Evolutionary conservation across 2,329 filamentous ascomycete genomes (phyloP), one percentile per base, ranked within the genome.

Genomic region (Ampelomyces quisqualis): DNA sequence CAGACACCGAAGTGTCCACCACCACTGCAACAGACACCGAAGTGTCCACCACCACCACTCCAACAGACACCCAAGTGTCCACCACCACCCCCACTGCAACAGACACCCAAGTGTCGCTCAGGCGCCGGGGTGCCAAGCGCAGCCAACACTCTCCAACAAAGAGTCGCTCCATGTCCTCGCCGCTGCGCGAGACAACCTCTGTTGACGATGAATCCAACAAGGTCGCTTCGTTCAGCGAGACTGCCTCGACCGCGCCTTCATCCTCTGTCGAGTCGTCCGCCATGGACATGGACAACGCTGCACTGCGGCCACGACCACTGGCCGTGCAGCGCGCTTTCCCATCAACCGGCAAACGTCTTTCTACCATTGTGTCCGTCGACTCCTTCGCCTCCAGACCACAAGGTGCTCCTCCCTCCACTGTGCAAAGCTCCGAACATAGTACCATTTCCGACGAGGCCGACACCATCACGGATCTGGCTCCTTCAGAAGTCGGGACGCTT

Each of bases 301-400:
- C 51, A 40, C 57, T 62, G 15, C 51, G 49, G 38, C 55, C 58
- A n/a, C 58, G 57, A 15, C 72, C 43, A 52, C 55, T 73, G 21
- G 62, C 65, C 20, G 65, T 68, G 15, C 71, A 69, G 49, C 69
- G 72, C 36, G 68, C 68, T 7, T 76, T 77, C 49, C 77, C 79
- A 3, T 74, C 71, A 8, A 77, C 74, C 19, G 77, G 77, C n/a
- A 71, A 78, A 51, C 70, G 71, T 44, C 68, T 82, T 2, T 80
- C 79, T 6, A 81, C 79, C 0, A 81, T 82, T 45, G 76, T 71
- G 6, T 82, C 80, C 4, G 73, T 76, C 9, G 77, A 81, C 29
- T 78, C 77, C 1, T 67, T 78, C 43, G 69, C 65, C 20, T 69
- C 69, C 17, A 60, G 60, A 34, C 40, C 48, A 43, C 53, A 63